Base-by-base conservation (phyloP, 495 filamentous ascomycete genomes). In the Pyrenula massariospora region DNA sequence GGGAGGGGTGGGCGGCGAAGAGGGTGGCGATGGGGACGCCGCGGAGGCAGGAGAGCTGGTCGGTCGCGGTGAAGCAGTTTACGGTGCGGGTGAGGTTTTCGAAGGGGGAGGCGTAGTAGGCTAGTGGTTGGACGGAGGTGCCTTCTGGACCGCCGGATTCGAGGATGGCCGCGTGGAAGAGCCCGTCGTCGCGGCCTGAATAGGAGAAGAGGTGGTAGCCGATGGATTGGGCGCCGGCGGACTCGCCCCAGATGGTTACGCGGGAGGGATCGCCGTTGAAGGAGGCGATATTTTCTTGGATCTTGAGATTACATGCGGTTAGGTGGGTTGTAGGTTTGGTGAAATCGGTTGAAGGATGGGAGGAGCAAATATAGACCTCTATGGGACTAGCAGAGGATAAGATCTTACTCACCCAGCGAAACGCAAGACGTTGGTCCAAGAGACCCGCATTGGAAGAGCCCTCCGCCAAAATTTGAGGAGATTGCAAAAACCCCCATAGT, bases 81-180 rank as follows among this genome's bases (percentile, higher is more conserved):
- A 42, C 31, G 5, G 31, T 42, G 31, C 31, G 31, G 5, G 31
- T 42, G 31, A 42, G 31, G 31, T 42, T 42, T 42, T 42, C 31
- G 31, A 42, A 42, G 31, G 31, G 31, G 15, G 31, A 42, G 31
- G 31, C 15, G 15, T 42, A 42, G 31, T 42, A 42, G 31, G 31
- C 5, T 5, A 42, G 31, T 5, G 5, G 8, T 42, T 42, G 31
- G 31, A 42, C 31, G 31, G 31, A 42, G 31, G 31, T 42, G 5
- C 31, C 31, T 15, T 42, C 31, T 5, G 31, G 31, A 15, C 31
- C 31, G 22, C 73, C 73, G 25, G 67, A 71, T 59, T 83, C 67
- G 61, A 75, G 72, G 57, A 81, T 80, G n/a, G 68, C 74, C 3
- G 63, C 70, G 22, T 74, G 74, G 65, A 82, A 83, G 48, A 82